Evolutionary conservation across 2,329 filamentous ascomycete species (phyloP).

Genomic region (Nothophaeocryptopus gaeumannii): DNA sequence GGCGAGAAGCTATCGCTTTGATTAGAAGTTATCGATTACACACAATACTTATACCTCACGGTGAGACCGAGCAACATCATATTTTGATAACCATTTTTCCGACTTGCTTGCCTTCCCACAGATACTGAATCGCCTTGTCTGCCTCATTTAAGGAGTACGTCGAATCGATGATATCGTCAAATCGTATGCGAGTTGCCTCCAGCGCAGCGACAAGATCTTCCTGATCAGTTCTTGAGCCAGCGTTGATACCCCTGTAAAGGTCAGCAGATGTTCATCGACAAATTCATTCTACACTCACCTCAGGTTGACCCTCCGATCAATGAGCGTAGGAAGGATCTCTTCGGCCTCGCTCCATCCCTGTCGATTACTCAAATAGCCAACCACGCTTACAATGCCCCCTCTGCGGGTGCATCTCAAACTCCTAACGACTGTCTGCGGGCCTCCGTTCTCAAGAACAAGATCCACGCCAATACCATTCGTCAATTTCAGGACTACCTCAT

Average conservation of each 20-base stretch:
- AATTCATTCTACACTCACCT: constrained; percentile 5
- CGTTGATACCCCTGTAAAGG: constrained; percentile 18
- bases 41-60: too few relatives aligned
- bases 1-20: background rate
- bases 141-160: constrained; percentile 38
- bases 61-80: too few relatives aligned
- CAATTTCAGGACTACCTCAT: constrained; percentile 50
- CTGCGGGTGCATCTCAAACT: constrained; percentile 22
- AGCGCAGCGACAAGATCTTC: constrained; percentile 40
- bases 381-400: constrained; percentile 29
- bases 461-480: constrained; percentile 42
- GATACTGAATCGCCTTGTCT: constrained; percentile 29
- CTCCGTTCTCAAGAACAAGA: constrained; percentile 49
- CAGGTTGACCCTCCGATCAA: constrained; percentile 20
- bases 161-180: constrained; percentile 35
- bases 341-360: constrained; percentile 12
- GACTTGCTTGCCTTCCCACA: constrained; percentile 32
- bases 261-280: background rate
- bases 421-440: constrained; percentile 30
- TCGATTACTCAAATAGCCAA: constrained; percentile 14
- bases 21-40: background rate
- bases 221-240: constrained; percentile 43
- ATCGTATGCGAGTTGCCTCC: constrained; percentile 38
- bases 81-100: constrained; percentile 29
- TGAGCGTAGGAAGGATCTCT: constrained; percentile 18